Percentiles rank a stretch among this genome's conserved stretches.
Conservation (phyloP, 768 basidiomycete species). For the Lactifluus echinatus region DNA sequence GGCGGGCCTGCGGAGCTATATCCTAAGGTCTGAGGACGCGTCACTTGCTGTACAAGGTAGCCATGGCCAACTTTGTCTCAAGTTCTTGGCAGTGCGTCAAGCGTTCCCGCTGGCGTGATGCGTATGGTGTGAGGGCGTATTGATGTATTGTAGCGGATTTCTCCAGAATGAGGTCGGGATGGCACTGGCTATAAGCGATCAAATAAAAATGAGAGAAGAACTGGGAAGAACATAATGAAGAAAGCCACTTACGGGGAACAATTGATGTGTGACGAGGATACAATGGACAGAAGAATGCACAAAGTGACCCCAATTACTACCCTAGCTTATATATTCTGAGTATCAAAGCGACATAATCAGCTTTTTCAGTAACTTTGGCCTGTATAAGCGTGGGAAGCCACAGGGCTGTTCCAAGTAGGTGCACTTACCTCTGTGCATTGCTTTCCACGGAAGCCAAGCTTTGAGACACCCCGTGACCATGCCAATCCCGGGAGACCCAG, state of each 20-base stretch:
- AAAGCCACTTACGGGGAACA: conserved; percentile 24
- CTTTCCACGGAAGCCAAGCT: conserved; percentile 22
- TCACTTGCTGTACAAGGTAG: conserved; percentile 33
- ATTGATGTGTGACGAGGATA: conserved; percentile 23
- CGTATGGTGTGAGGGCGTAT: conserved; percentile 27
- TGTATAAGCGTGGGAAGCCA: neutral
- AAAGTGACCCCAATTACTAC: conserved; percentile 39
- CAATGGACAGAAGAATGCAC: conserved; percentile 24
- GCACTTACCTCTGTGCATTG: conserved; percentile 24
- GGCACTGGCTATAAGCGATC: conserved; percentile 17
- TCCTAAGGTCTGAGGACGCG: conserved; percentile 31
- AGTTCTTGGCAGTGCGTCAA: conserved; percentile 28
- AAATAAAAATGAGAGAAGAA: neutral
- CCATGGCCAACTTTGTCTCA: conserved; percentile 28
- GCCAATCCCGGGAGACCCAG: conserved; percentile 25
- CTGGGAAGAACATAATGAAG: neutral
- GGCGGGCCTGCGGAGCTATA: conserved; percentile 50
- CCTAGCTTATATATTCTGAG: conserved; percentile 34
- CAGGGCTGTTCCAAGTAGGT: neutral
- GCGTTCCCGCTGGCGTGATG: conserved; percentile 30
- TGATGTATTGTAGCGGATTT: conserved; percentile 26
- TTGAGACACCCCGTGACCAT: conserved; percentile 23
- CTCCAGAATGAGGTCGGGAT: conserved; percentile 21
- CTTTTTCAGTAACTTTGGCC: conserved; percentile 22
- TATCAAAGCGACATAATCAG: conserved; percentile 28